Base-by-base conservation (phyloP, 208 protist genomes). In the Acanthamoeba quina region DNA sequence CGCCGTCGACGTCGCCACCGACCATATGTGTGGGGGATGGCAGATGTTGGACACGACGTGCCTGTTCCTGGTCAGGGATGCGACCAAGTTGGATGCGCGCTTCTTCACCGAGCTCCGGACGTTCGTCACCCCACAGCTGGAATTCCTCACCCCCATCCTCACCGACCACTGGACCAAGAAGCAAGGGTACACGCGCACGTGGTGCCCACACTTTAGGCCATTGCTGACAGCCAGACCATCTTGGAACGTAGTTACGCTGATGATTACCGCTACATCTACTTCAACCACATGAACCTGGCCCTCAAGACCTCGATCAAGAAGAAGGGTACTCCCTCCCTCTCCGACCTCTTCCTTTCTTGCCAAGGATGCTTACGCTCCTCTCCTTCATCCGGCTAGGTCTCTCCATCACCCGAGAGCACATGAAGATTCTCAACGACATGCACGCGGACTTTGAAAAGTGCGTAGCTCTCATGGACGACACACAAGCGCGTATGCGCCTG, bases 221-320 rank as follows among this genome's bases (percentile, higher is more conserved):
- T 9, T 31, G 68, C 17, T 76, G 68, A n/a, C 29, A 34, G 44
- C 44, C 44, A 47, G 44, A 47, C 11, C 62, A 19, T 52, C 74
- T 24, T 31, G 52, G 37, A 26, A 19, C 7, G 9, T n/a, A 90
- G 83, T 15, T 70, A 90, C 34, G 83, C 83, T 1, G 29, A 90
- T 10, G 83, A 90, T 29, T 97, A 96, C 72, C 82, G 93, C 56
- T 97, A 96, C 89, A 94, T 96, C 60, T 97, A 96, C 76, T 97
- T 96, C 66, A 97, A 97, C 88, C 95, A 96, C 86, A 97, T 97
- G 95, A 97, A 97, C 82, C 95, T 97, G 29, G 96, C 96, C 11
- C 94, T 97, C 31, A 97, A 96, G 82, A 85, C 95, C 62, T 95
- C 96, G 17, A 37, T 96, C 6, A 94, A 93, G 66, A 52, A 72